Conservation (phyloP, 2,329 filamentous ascomycete species). For the Fusarium haematococcum region DNA sequence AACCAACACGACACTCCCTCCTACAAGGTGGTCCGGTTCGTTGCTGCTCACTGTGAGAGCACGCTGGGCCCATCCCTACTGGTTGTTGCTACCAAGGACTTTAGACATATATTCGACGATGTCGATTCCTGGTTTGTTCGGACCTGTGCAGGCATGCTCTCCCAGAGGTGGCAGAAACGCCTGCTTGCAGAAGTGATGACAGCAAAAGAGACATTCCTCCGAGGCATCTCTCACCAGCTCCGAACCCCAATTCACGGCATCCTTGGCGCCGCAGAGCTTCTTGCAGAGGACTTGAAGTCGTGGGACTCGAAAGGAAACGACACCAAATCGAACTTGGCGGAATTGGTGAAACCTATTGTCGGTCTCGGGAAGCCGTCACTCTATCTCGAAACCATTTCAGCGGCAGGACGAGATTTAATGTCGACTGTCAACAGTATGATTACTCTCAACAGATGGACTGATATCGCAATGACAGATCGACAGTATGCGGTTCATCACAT, state of each 20-base stretch:
- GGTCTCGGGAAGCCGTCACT: slow-evolving; percentile 11
- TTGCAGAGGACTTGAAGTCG: slow-evolving; percentile 54
- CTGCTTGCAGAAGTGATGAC: slow-evolving; percentile 54
- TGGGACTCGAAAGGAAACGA: slow-evolving; percentile 13
- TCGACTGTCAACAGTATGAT: slow-evolving; percentile 59
- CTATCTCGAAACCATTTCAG: slow-evolving; percentile 51
- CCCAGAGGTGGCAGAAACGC: slow-evolving; percentile 52
- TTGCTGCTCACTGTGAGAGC: slow-evolving; percentile 51
- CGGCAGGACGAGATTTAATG: slow-evolving; percentile 56
- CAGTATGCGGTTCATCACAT: slow-evolving; percentile 43
- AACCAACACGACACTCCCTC: slow-evolving; percentile 50
- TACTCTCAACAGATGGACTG: slow-evolving; percentile 54
- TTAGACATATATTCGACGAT: slow-evolving; percentile 60
- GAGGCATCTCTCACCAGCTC: slow-evolving; percentile 60
- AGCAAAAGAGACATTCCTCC: slow-evolving; percentile 58
- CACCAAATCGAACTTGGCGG: not conserved
- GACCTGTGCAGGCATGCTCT: slow-evolving; percentile 53
- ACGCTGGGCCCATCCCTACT: slow-evolving; percentile 48
- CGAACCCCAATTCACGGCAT: slow-evolving; percentile 62
- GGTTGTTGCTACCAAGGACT: slow-evolving; percentile 54
- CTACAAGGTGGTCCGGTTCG: slow-evolving; percentile 50
- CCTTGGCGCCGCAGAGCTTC: slow-evolving; percentile 52
- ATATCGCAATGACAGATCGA: slow-evolving; percentile 46
- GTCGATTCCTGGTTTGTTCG: slow-evolving; percentile 59
- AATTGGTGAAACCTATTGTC: slow-evolving; percentile 5